These are phyloP conservation scores for Sicyos edulis DNA, from an alignment of 306 rosid genomes.

Conservation along the genomic window DNA sequence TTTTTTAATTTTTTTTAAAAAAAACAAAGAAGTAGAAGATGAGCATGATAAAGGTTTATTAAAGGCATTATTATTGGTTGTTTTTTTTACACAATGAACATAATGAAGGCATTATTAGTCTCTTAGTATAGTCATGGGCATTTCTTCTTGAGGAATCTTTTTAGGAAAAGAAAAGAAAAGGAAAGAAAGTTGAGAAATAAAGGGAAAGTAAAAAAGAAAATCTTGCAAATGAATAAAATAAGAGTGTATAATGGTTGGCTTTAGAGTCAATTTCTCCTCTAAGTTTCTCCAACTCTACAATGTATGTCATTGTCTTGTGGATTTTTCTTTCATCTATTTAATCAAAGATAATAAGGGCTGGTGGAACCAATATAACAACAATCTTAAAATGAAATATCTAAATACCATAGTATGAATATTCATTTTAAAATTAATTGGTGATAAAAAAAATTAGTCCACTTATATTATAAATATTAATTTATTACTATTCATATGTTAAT, in stretches of 20 bases:
- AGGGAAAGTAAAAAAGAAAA: slow-evolving; percentile 7
- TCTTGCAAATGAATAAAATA: not conserved
- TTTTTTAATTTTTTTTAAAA: too few species aligned
- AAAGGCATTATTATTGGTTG: not conserved
- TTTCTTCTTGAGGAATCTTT: slow-evolving; percentile 13
- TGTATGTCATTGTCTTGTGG: not conserved
- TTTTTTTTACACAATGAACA: not conserved
- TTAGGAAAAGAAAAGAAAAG: not conserved
- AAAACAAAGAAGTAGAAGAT: not conserved
- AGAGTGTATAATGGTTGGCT: not conserved
- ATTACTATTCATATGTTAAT: too few species aligned
- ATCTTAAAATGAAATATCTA: too few species aligned
- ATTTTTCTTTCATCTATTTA: not conserved
- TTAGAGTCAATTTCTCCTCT: not conserved
- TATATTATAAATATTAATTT: too few species aligned
- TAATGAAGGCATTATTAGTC: not conserved
- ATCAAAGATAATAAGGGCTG: too few species aligned
- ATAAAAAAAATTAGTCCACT: too few species aligned
- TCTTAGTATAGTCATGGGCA: not conserved
- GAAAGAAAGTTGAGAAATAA: slow-evolving; percentile 14
- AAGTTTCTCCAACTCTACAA: slow-evolving; percentile 12
- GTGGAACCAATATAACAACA: too few species aligned
- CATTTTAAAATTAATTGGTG: too few species aligned
- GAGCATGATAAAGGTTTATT: not conserved
- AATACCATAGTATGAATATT: too few species aligned